Evolutionary conservation across 352 stramenopile species (phyloP), one percentile per base, ranked within the genome.

Genomic region (Phytophthora tubulina): DNA sequence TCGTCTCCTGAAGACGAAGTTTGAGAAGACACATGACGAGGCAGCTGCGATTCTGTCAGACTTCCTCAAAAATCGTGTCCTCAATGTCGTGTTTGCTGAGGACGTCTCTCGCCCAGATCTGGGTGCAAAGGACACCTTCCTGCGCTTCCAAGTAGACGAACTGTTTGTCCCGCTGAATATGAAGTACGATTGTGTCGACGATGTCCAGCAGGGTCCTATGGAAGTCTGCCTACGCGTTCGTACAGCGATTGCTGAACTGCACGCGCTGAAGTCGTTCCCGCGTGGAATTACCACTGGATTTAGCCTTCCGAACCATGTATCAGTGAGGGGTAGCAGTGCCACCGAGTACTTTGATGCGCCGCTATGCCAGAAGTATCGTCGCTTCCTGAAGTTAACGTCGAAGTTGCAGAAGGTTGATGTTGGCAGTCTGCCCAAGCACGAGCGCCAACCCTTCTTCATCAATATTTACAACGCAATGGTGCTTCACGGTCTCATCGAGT

Each of bases 391-490:
- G 66, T 56, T 91, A 14, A 68, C 80, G 11, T 79, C 84, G 3
- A 81, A 82, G 51, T 51, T 96, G 32, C 88, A 95, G 68, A 83
- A 80, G 27, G 70, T 94, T 33, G 87, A 95, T 54, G 81, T 96
- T n/a, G 67, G 74, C 10, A 82, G 75, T 45, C 65, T 96, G 17
- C 84, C 88, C 9, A 95, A 94, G 71, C 87, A 95, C 63, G 89
- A 95, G 48, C 88, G 88, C 5, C 89, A 95, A 58, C 84, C 88
- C 2, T 96, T 96, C 59, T 96, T 96, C 59, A 95, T 96, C 83
- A 96, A 96, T 76, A 79, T 95, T 53, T 95, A 95, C 80, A 96
- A 96, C 67, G 86, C 84, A 2, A 95, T 95, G 89, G 89, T 94
- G 49, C 80, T 96, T 31, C 89, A 96, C 57, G 89, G 88, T 8